Conservation (phyloP, 495 filamentous ascomycete genomes). For the Penicillium canariense region DNA sequence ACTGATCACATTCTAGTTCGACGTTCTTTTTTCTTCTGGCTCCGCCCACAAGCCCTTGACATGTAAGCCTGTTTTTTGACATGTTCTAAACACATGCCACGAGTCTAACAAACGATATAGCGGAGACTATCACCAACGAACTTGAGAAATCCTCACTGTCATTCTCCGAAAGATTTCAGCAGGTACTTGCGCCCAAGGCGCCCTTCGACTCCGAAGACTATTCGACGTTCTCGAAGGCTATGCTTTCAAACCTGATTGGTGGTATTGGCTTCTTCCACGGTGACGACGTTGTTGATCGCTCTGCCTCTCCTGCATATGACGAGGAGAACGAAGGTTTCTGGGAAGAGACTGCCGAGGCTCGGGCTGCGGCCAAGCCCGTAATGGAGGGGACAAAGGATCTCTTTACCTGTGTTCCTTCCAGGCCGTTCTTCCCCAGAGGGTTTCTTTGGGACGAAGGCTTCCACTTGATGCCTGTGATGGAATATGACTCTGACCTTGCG, state of each 20-base stretch:
- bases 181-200: slow-evolving; percentile 67
- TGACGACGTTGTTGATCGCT: slow-evolving; percentile 80
- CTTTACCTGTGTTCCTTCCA: slow-evolving; percentile 88
- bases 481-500: slow-evolving; percentile 91
- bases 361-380: slow-evolving; percentile 58
- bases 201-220: slow-evolving; percentile 76
- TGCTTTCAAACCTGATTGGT: slow-evolving; percentile 92
- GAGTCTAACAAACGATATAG: slow-evolving; percentile 40
- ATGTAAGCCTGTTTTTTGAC: slow-evolving; percentile 36
- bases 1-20: slow-evolving; percentile 59
- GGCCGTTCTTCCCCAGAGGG: slow-evolving; percentile 93
- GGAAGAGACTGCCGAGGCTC: slow-evolving; percentile 82
- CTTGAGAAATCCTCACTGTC: slow-evolving; percentile 62
- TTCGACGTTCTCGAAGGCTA: slow-evolving; percentile 74
- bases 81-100: neutral
- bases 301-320: slow-evolving; percentile 85
- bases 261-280: slow-evolving; percentile 97
- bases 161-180: slow-evolving; percentile 72
- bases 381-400: slow-evolving; percentile 85
- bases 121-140: slow-evolving; percentile 65
- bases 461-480: slow-evolving; percentile 85
- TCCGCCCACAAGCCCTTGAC: slow-evolving; percentile 61
- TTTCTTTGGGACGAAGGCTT: slow-evolving; percentile 99
- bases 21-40: slow-evolving; percentile 83
- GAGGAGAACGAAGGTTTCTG: slow-evolving; percentile 97